Percentiles rank a stretch among this genome's conserved stretches.
Conservation (phyloP, 805 yeast species). For the Wickerhamomyces chaumierensis region DNA sequence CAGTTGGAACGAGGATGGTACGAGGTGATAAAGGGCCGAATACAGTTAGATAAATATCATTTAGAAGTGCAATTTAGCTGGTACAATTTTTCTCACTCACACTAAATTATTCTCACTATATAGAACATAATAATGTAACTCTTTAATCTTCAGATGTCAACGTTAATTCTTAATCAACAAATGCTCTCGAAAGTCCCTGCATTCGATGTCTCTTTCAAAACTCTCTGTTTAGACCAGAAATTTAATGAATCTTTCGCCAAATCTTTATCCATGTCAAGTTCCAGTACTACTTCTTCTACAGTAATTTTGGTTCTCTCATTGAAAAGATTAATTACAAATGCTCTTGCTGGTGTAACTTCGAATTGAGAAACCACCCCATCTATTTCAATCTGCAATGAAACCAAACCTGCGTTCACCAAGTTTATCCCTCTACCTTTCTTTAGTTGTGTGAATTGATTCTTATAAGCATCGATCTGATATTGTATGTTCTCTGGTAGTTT, state of each 20-base stretch:
- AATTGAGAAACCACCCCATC: conserved; percentile 28
- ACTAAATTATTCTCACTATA: too few relatives aligned
- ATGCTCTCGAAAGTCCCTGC: conserved; percentile 2
- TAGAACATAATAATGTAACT: too few relatives aligned
- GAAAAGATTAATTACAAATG: conserved; percentile 47
- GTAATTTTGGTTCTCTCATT: conserved; percentile 20
- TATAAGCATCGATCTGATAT: conserved; percentile 31
- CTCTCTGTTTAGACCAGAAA: conserved; percentile 57
- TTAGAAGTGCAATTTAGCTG: too few relatives aligned
- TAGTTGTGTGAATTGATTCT: conserved; percentile 26
- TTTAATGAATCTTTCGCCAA: conserved; percentile 27
- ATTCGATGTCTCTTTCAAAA: conserved; percentile 25
- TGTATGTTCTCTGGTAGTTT: conserved; percentile 34
- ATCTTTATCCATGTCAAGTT: conserved; percentile 31
- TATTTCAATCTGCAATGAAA: conserved; percentile 47
- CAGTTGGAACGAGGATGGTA: too few relatives aligned
- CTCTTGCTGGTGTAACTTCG: conserved; percentile 59
- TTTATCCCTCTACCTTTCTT: conserved; percentile 51
- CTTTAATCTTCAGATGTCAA: too few relatives aligned
- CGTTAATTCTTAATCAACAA: not conserved
- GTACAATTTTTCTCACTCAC: too few relatives aligned
- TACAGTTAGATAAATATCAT: too few relatives aligned
- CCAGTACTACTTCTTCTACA: conserved; percentile 21
- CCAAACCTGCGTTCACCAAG: conserved; percentile 48
- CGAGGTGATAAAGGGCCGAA: too few relatives aligned